Base-by-base conservation (phyloP, 2,329 filamentous ascomycete genomes). In the Akanthomyces dipterigenus region DNA sequence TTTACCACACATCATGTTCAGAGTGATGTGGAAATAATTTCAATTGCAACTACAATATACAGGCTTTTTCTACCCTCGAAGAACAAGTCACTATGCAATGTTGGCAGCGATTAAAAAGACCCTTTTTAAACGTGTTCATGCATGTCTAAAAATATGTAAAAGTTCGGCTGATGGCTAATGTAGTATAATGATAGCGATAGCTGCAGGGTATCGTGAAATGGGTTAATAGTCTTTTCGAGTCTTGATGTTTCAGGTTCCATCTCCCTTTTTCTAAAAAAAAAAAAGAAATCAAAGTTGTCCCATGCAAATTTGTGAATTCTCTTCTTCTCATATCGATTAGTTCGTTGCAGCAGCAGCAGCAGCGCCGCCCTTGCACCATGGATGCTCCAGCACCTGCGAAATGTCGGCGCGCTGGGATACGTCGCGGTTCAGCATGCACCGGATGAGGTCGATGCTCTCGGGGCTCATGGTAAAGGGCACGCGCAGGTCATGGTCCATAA, bases 401-500 rank as follows among this genome's bases (percentile, higher is more conserved):
- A 98, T 98, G n/a, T 88, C 88, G 67, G 91, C 87, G 61, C 95
- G 82, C 69, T 88, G 82, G 66, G 88, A 85, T 11, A 98, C 90
- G 71, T 98, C 89, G 43, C 95, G 87, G 72, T 98, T 87, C 31
- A 99, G 85, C 95, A 99, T 98, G 71, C 87, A 82, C 46, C 91
- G 86, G 64, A 99, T 89, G 57, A 99, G 80, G 68, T 97, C 89
- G 66, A 99, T 96, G 73, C 92, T 96, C 66, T 93, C 89, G 65
- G 97, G 92, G 73, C 91, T 92, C 78, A 93, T 86, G 38, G 89
- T 84, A 72, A 90, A 97, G 0, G 95, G 95, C 31, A 99, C 88
- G 53, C 95, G 86, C 63, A 99, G 80, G 68, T 97, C 93, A 70
- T 93, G 93, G 73, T 99, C 95, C 85, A 98, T 96, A 70, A 99